phyloP scores from a whole-genome alignment of 2,329 filamentous ascomycete species.

The Pyricularia sp. region DNA sequence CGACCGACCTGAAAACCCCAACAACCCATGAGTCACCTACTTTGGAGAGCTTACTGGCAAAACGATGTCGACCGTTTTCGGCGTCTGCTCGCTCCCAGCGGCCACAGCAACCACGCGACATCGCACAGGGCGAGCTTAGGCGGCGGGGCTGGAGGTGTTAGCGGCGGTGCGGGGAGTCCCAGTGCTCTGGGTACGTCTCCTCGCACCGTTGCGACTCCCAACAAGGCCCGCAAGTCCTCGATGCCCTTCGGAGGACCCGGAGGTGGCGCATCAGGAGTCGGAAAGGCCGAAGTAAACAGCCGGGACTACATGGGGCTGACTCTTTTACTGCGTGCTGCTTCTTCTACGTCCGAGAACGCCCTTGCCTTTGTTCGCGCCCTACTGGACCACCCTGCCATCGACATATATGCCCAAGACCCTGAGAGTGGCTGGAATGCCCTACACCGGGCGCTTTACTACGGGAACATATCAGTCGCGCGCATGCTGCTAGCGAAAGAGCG shows the following conservation, averaged over 20 bases:
- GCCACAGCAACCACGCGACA: slow-evolving; percentile 40
- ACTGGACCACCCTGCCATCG: slow-evolving; percentile 68
- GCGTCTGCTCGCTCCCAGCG: slow-evolving; percentile 66
- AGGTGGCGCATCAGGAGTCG: slow-evolving; percentile 25
- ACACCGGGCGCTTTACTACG: slow-evolving; percentile 79
- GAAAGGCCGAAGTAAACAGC: slow-evolving; percentile 64
- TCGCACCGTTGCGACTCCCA: slow-evolving; percentile 22
- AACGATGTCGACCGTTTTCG: slow-evolving; percentile 95
- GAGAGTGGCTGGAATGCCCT: slow-evolving; percentile 96
- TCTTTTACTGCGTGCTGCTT: slow-evolving; percentile 70
- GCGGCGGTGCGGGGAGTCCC: slow-evolving; percentile 20
- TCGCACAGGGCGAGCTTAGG: slow-evolving; percentile 36
- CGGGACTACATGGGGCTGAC: slow-evolving; percentile 74
- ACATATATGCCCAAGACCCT: slow-evolving; percentile 73
- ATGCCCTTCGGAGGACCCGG: slow-evolving; percentile 5
- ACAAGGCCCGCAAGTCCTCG: slow-evolving; percentile 7
- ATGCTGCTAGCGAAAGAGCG: slow-evolving; percentile 69
- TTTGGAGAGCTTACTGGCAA: slow-evolving; percentile 95
- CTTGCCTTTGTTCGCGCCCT: slow-evolving; percentile 65
- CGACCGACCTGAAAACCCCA: slow-evolving; percentile 26
- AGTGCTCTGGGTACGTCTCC: slow-evolving; percentile 21
- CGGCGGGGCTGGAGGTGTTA: slow-evolving; percentile 12
- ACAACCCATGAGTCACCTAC: slow-evolving; percentile 66
- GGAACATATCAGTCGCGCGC: slow-evolving; percentile 76
- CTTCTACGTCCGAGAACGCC: slow-evolving; percentile 57